Percentiles rank a stretch among this genome's conserved stretches.
phyloP scores from a whole-genome alignment of 139 green algal genomes.

The Tetraselmis chui region DNA sequence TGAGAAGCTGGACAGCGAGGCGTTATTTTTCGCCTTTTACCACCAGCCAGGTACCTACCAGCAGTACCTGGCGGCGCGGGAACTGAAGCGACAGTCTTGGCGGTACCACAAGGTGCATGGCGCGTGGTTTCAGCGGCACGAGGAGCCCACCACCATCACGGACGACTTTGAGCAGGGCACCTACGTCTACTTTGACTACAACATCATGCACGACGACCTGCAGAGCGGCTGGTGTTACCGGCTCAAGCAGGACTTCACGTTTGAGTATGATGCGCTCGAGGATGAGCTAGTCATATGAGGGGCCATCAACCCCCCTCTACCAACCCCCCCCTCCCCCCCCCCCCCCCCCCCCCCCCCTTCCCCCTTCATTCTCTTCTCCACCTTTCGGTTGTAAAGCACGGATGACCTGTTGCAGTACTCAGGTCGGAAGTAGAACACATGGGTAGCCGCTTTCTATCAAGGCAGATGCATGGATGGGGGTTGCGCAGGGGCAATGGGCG shows the following conservation, averaged over 20 bases:
- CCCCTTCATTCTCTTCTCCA: not conserved
- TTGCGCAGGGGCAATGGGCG: too few relatives aligned
- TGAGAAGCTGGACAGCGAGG: slow-evolving; percentile 88
- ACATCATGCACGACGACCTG: slow-evolving; percentile 68
- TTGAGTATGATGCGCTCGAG: slow-evolving; percentile 74
- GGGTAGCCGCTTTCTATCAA: too few relatives aligned
- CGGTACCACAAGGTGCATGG: slow-evolving; percentile 88
- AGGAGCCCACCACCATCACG: slow-evolving; percentile 77
- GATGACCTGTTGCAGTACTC: too few relatives aligned
- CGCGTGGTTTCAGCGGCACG: slow-evolving; percentile 86
- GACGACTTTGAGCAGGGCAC: slow-evolving; percentile 88
- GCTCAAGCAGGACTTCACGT: slow-evolving; percentile 87
- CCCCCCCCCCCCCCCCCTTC: too few relatives aligned
- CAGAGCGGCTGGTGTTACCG: slow-evolving; percentile 77
- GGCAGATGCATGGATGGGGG: too few relatives aligned
- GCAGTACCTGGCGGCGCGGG: slow-evolving; percentile 87
- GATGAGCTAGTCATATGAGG: slow-evolving; percentile 45
- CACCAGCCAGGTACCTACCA: slow-evolving; percentile 82
- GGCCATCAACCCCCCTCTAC: not conserved
- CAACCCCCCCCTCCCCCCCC: not conserved
- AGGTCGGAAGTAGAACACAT: too few relatives aligned
- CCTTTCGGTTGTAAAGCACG: too few relatives aligned
- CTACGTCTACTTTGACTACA: slow-evolving; percentile 90
- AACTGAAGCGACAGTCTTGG: slow-evolving; percentile 91
- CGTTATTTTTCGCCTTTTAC: slow-evolving; percentile 98